Evolutionary conservation across 805 yeast species (phyloP).

Genomic region (Spathaspora girioi): DNA sequence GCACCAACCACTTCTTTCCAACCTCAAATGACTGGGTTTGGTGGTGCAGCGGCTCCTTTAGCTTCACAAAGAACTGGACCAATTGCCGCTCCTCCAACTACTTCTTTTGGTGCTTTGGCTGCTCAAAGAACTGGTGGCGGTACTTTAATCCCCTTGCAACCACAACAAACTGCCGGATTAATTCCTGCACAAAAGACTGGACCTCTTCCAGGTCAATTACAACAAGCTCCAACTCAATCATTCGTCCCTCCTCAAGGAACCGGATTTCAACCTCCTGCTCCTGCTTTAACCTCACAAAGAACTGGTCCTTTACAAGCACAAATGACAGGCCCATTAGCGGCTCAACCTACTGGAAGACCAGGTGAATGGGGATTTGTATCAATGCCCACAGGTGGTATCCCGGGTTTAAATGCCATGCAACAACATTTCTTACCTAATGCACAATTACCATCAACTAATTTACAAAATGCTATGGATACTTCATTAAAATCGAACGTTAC

Average conservation of each 20-base stretch:
- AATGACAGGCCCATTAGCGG: slow-evolving; percentile 41
- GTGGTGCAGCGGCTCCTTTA: slow-evolving; percentile 8
- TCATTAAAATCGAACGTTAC: slow-evolving; percentile 53
- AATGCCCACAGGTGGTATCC: slow-evolving; percentile 65
- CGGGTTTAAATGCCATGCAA: slow-evolving; percentile 65
- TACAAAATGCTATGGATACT: slow-evolving; percentile 43
- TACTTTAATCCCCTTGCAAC: slow-evolving; percentile 44
- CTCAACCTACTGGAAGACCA: slow-evolving; percentile 63
- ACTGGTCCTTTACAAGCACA: slow-evolving; percentile 30
- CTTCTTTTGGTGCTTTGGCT: slow-evolving; percentile 13
- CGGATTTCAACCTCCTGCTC: slow-evolving; percentile 15
- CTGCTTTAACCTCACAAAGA: slow-evolving; percentile 12
- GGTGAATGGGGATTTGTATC: slow-evolving; percentile 81
- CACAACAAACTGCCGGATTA: slow-evolving; percentile 69
- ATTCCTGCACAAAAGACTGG: slow-evolving; percentile 47
- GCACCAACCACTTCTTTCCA: slow-evolving; percentile 28
- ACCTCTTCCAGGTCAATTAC: slow-evolving; percentile 20
- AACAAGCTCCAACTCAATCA: slow-evolving; percentile 15
- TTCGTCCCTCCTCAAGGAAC: slow-evolving; percentile 5
- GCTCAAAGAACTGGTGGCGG: slow-evolving; percentile 47
- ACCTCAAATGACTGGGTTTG: slow-evolving; percentile 31
- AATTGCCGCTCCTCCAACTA: slow-evolving; percentile 23
- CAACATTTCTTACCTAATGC: slow-evolving; percentile 62
- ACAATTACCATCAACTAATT: slow-evolving; percentile 30
- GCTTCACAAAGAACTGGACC: slow-evolving; percentile 44